Evolutionary conservation across 192 early-diverging fungal species (phyloP), one percentile per base, ranked within the genome.

Genomic region (Coemansia sp.): DNA sequence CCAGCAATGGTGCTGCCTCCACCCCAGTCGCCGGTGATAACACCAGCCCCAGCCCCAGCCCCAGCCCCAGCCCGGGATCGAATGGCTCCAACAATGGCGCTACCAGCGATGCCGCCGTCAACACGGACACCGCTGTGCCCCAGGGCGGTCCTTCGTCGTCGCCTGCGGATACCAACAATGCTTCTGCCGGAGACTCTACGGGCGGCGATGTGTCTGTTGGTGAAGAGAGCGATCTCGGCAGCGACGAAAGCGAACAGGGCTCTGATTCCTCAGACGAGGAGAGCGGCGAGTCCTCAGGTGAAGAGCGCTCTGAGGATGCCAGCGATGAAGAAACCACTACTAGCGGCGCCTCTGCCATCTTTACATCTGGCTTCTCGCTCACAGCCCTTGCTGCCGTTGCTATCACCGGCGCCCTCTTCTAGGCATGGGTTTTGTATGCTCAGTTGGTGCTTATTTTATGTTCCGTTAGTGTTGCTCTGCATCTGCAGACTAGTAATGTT

Each of bases 341-440:
- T 37, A 69, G 60, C 55, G 55, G 60, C 23, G 52, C 60, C 6
- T 4, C 35, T 16, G 21, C 60, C 15, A 25, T 58, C n/a, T 16
- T 63, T 23, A 25, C 28, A 7, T 53, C 67, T 8, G 31, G 52
- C 7, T 35, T 69, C 51, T 58, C 67, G 7, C 25, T 63, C 35
- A 34, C 67, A 6, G 60, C 67, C 1, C 43, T 69, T 20, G 34
- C 61, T 53, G 42, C 52, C 35, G 58, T 59, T 33, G 67, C 48
- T 69, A 49, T 69, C 7, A 58, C 67, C 5, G 33, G 67, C 13
- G 60, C 39, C 7, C 40, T 68, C 20, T 68, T 68, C 40, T 68
- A 61, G 3, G 7, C 12, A 7, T 21, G 12, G 12, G 7, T 51
- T 25, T 25, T 5, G 20, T 51, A 5, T 51, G 26, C 26, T 2